Evolutionary conservation across 2,329 filamentous ascomycete species (phyloP).

Genomic region (Nemania abortiva): DNA sequence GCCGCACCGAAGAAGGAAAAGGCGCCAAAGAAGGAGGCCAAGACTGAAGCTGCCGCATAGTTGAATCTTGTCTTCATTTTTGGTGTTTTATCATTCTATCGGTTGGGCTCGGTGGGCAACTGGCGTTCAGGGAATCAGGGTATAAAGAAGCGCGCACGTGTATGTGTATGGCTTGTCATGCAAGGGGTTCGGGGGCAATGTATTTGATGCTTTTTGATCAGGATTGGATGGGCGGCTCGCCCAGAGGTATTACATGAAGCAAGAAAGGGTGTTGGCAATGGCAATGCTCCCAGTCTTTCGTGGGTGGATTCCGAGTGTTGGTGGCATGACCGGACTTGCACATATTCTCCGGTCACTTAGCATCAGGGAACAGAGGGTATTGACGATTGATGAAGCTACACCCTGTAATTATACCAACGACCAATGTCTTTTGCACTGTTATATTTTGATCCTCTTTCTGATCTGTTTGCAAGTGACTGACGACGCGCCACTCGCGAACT

Average conservation of each 20-base stretch:
- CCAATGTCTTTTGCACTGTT: conserved; percentile 36
- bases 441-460: not conserved
- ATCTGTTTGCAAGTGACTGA: not conserved
- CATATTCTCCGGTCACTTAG: conserved; percentile 44
- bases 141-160: conserved; percentile 48
- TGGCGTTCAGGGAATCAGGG: conserved; percentile 52
- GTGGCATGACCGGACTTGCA: conserved; percentile 40
- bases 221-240: conserved; percentile 40
- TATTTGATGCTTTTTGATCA: conserved; percentile 44
- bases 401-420: conserved; percentile 54
- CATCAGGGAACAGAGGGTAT: conserved; percentile 33
- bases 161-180: conserved; percentile 44
- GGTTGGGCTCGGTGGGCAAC: conserved; percentile 47
- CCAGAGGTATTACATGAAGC: conserved; percentile 20
- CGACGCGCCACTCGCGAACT: not conserved
- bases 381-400: conserved; percentile 53
- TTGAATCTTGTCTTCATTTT: conserved; percentile 41
- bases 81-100: conserved; percentile 53
- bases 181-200: conserved; percentile 46
- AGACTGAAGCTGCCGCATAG: conserved; percentile 49
- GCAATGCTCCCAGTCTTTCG: conserved; percentile 8
- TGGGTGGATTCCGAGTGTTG: conserved; percentile 23
- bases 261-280: conserved; percentile 22
- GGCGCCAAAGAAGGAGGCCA: conserved; percentile 53
- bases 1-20: conserved; percentile 57